A percentile compares a stretch with the other conserved stretches of the same genome.
Conservation (phyloP, 805 yeast species). For the Clavispora fructus region DNA sequence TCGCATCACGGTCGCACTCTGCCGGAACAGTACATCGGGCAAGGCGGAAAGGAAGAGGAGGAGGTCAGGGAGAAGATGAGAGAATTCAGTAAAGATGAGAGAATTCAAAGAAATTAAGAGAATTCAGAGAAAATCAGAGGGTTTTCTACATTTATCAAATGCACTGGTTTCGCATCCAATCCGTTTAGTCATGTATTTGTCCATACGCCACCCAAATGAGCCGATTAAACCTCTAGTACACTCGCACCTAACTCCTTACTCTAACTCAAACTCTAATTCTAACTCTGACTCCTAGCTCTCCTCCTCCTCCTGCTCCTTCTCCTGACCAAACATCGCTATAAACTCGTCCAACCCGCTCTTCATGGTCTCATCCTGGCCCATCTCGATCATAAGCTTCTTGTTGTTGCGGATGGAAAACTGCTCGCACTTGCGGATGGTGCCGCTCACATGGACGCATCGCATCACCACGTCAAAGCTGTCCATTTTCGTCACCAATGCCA, state of each 20-base stretch:
- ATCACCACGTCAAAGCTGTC: slow-evolving; percentile 49
- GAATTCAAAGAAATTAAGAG: no score
- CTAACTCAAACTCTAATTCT: no score
- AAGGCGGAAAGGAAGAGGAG: no score
- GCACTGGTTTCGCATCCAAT: not conserved
- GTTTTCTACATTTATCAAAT: no score
- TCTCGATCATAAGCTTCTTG: slow-evolving; percentile 28
- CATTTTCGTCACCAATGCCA: slow-evolving; percentile 50
- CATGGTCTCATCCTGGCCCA: slow-evolving; percentile 10
- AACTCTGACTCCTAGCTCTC: no score
- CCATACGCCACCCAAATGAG: no score
- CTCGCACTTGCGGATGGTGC: slow-evolving; percentile 83
- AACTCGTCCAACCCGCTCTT: slow-evolving; percentile 9
- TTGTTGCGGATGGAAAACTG: slow-evolving; percentile 52
- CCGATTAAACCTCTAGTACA: no score
- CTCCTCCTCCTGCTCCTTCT: slow-evolving; percentile 5
- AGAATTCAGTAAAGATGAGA: no score
- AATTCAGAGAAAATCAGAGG: no score
- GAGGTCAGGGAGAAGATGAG: no score
- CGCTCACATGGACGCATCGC: slow-evolving; percentile 67
- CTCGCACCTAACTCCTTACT: no score
- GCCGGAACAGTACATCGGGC: not conserved
- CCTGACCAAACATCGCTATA: slow-evolving; percentile 7
- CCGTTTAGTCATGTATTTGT: no score
- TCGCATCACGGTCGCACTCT: not conserved